Conservation (phyloP, 805 yeast genomes). For the Metschnikowia cerradonensis region DNA sequence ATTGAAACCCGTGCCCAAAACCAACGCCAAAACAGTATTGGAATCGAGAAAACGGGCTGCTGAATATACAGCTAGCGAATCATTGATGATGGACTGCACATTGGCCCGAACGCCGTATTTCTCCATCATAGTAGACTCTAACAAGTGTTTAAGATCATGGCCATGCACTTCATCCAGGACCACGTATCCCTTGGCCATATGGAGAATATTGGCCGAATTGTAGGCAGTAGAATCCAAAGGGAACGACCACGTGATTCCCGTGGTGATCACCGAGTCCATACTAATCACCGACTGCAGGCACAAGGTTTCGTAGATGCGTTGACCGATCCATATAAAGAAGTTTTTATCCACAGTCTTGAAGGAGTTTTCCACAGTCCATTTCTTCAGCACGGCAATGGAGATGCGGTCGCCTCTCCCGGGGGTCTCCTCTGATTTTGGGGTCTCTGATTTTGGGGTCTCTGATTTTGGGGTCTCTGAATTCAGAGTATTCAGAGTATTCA, state of each 20-base stretch:
- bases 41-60: constrained; percentile 44
- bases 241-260: constrained; percentile 57
- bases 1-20: constrained; percentile 68
- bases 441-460: too few species aligned
- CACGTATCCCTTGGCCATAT: constrained; percentile 60
- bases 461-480: too few species aligned
- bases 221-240: constrained; percentile 43
- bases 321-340: constrained; percentile 44
- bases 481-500: too few species aligned
- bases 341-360: constrained; percentile 36
- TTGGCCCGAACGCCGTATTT: constrained; percentile 26
- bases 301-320: constrained; percentile 28
- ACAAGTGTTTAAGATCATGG: constrained; percentile 38
- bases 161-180: constrained; percentile 41
- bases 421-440: too few species aligned
- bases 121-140: constrained; percentile 30
- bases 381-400: constrained; percentile 25
- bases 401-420: constrained; percentile 17
- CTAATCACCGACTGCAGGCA: constrained; percentile 17
- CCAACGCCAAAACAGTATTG: constrained; percentile 46
- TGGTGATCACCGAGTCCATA: constrained; percentile 20
- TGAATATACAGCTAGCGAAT: constrained; percentile 60
- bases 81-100: constrained; percentile 53
- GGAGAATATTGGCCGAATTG: constrained; percentile 43
- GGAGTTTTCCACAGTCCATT: constrained; percentile 38